phyloP scores from a whole-genome alignment of 2,329 filamentous ascomycete species.

The Calycina herbarum region DNA sequence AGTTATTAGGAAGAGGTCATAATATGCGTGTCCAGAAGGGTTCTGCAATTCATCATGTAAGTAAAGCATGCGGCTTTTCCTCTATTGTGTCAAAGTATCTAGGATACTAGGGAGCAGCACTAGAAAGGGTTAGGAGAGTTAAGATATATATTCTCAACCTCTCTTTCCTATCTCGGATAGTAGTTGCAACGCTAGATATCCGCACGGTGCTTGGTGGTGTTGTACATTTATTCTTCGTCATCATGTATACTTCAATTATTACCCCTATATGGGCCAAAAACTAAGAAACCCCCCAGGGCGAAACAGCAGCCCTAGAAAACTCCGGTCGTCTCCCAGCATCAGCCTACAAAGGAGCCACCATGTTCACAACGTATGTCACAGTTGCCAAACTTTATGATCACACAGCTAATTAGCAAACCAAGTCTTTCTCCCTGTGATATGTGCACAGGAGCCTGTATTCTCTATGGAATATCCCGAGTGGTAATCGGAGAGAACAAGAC shows the following conservation, averaged over 20 bases:
- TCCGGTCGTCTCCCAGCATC: conserved; percentile 70
- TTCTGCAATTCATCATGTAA: conserved; percentile 70
- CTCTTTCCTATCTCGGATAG: too few relatives aligned
- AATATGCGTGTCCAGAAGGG: conserved; percentile 75
- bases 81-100: too few relatives aligned
- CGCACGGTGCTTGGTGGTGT: too few relatives aligned
- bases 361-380: conserved; percentile 66
- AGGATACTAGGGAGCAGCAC: too few relatives aligned
- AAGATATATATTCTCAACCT: too few relatives aligned
- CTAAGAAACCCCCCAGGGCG: conserved; percentile 54
- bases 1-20: conserved; percentile 69
- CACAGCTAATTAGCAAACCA: background rate
- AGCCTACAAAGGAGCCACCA: conserved; percentile 70
- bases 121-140: too few relatives aligned
- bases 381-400: background rate
- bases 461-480: conserved; percentile 73
- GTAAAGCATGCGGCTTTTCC: background rate
- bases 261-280: background rate
- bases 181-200: too few relatives aligned
- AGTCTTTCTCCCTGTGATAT: conserved; percentile 73
- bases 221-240: too few relatives aligned
- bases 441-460: conserved; percentile 74
- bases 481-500: conserved; percentile 78
- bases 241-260: too few relatives aligned
- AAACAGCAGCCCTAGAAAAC: conserved; percentile 74